Evolutionary conservation across 148 eudicot genomes (phyloP), one percentile per base, ranked within the genome.

Genomic region (Salicornia ramosissima): DNA sequence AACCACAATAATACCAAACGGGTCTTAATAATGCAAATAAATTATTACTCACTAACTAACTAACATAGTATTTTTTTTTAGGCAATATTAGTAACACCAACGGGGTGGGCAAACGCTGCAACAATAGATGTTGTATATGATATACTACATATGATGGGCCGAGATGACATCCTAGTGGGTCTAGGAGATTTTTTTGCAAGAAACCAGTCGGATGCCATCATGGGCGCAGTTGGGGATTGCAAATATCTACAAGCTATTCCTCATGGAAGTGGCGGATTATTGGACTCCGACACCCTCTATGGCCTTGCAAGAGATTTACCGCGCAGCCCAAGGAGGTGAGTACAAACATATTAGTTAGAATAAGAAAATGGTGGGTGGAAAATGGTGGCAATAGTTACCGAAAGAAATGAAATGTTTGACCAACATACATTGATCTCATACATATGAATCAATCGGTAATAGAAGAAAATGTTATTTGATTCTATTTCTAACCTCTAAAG

Each of bases 81-180:
- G 98, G 98, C 90, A 28, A 79, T 92, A 78, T 19, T 88, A 39
- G 87, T 92, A 43, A 92, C 82, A 67, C 90, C 98, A 34, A 90
- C 90, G 19, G 98, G 98, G 1, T 92, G 98, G 98, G 98, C 96
- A 63, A 88, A 79, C 83, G 90, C 96, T n/a, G 96, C 91, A 34
- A 86, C 96, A 9, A 81, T 92, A 30, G 96, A 92, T 71, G 68
- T 85, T 0, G 77, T 92, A 22, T 92, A 92, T 52, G 98, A 92
- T 76, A 65, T 92, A 65, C 73, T 92, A 66, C 98, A 92, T 51
- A 92, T 92, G 98, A 92, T 92, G 98, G 96, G 96, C 19, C 90
- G 98, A 13, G 96, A 92, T 59, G 96, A 92, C 79, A 82, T 92
- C 54, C 86, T 84, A 12, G 90, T 92, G 34, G 98, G 98, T 11